Conservation (phyloP, 257 asterid species). For the Echites panduratus region DNA sequence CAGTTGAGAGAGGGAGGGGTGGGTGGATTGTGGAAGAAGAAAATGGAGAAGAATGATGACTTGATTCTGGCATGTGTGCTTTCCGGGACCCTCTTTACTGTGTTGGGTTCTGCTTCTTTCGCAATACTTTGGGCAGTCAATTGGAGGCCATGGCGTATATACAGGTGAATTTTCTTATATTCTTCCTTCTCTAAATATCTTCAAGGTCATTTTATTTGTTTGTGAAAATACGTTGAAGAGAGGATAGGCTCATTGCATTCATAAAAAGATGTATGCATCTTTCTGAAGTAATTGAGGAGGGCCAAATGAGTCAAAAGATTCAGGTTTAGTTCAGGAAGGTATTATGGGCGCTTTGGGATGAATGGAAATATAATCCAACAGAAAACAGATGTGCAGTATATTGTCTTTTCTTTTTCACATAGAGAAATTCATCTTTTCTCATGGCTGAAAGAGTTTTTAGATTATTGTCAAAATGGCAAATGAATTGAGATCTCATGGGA, state of each 20-base stretch:
- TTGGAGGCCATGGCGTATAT: slow-evolving; percentile 99
- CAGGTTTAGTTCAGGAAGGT: too few species aligned
- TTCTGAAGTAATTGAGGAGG: too few species aligned
- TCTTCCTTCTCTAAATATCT: not conserved
- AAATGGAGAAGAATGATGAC: slow-evolving; percentile 66
- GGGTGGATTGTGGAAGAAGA: slow-evolving; percentile 21
- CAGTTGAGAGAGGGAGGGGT: slow-evolving; percentile 38
- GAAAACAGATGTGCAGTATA: not conserved
- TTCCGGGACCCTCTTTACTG: slow-evolving; percentile 75
- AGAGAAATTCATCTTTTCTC: not conserved
- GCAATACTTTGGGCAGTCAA: slow-evolving; percentile 92
- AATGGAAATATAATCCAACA: too few species aligned
- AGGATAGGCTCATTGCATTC: too few species aligned
- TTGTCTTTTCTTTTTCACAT: not conserved
- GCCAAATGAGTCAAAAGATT: too few species aligned
- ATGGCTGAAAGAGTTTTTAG: not conserved
- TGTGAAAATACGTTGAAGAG: too few species aligned
- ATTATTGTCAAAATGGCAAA: not conserved
- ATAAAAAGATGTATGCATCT: too few species aligned
- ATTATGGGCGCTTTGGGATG: too few species aligned
- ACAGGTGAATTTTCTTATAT: slow-evolving; percentile 41
- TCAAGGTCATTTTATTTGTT: not conserved
- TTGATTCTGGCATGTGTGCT: slow-evolving; percentile 81
- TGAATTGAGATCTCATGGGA: not conserved
- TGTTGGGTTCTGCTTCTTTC: slow-evolving; percentile 77